phyloP scores from a whole-genome alignment of 1,139 yeast genomes.

The Schwanniomyces etchellsii region DNA sequence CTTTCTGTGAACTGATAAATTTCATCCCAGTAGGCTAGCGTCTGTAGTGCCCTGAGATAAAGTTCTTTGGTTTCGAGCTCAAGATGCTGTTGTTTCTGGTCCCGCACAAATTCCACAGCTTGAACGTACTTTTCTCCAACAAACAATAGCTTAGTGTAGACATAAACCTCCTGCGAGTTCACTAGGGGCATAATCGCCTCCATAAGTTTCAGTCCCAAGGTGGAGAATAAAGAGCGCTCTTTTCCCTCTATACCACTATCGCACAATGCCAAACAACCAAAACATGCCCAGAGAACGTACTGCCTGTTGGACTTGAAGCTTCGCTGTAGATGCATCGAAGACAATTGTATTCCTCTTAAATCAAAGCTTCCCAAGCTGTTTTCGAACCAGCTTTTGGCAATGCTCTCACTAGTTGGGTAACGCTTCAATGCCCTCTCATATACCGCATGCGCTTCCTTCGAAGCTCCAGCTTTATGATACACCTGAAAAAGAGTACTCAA shows the following conservation, averaged over 20 bases:
- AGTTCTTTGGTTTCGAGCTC: constrained; percentile 56
- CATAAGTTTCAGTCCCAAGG: constrained; percentile 51
- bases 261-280: constrained; percentile 29
- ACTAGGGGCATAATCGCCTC: constrained; percentile 38
- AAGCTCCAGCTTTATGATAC: constrained; percentile 28
- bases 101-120: constrained; percentile 23
- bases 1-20: constrained; percentile 27
- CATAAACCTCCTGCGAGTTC: constrained; percentile 55
- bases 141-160: constrained; percentile 43
- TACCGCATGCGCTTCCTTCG: constrained; percentile 32
- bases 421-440: constrained; percentile 55
- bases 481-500: constrained; percentile 41
- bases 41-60: constrained; percentile 40
- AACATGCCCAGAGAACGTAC: constrained; percentile 45
- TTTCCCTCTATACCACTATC: constrained; percentile 21
- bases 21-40: constrained; percentile 32
- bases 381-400: constrained; percentile 46
- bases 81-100: constrained; percentile 31
- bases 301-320: constrained; percentile 20
- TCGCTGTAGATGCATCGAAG: constrained; percentile 38
- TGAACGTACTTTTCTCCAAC: constrained; percentile 23
- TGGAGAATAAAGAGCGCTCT: constrained; percentile 44
- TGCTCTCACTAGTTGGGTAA: constrained; percentile 38
- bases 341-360: constrained; percentile 38
- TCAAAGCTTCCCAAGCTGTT: constrained; percentile 32